Base-by-base conservation (phyloP, 805 yeast genomes). In the Kazachstania martiniae region DNA sequence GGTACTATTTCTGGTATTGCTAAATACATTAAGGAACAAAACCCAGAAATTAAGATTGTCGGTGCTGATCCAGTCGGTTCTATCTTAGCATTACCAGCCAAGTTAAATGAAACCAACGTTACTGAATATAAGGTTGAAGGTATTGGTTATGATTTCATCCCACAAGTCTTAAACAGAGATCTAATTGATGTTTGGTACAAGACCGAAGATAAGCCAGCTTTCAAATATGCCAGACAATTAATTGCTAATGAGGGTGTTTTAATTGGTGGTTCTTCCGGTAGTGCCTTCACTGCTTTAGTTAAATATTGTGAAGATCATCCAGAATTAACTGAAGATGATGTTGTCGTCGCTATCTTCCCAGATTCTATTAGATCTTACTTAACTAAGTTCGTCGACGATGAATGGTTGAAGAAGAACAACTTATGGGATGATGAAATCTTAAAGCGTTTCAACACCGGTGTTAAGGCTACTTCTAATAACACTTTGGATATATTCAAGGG, bases 1-100 rank as follows among this genome's bases (percentile, higher is more conserved):
- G 94, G 94, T 61, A 83, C 94, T 33, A 77, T 83, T 52, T 64
- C 82, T 32, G 94, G 94, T 62, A 80, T 81, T 44, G 73, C 91
- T 35, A 68, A 65, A 44, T 84, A 76, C 47, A 66, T 83, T 55
- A 82, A 82, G 62, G 82, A 74, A 54, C 69, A 77, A 56, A 69
- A 80, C 57, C 61, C 74, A 17, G 60, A 72, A 12, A 63, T 83
- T 40, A 56, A 65, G 37, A 70, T 83, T 27, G 68, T 77, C 31
- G 94, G 79, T 44, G 94, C 93, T 27, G 94, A 83, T 61, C 94
- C 94, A 25, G 65, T 72, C 42, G 94, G 94, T 21, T 84, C 94
- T 30, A 81, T 83, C 46, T 69, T 83, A 45, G 94, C 94, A 21
- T 65, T 65, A 32, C 94, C 94, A 22, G 89, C 75, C 53, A 51